Evolutionary conservation across 495 filamentous ascomycete genomes (phyloP).

Genomic region (Talaromyces thailandensis): DNA sequence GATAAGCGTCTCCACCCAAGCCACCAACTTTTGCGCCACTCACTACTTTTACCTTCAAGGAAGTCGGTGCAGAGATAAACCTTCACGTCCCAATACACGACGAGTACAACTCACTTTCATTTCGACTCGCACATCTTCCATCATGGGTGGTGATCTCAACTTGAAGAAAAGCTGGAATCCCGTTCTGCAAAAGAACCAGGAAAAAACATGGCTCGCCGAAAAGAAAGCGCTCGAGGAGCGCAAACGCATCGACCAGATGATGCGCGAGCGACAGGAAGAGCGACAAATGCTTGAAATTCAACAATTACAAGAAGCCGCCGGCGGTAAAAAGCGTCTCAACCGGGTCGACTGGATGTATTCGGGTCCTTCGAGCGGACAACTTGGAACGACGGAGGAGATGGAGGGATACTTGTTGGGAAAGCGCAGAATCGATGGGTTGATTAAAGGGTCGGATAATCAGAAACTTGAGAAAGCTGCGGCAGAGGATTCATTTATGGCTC

Average conservation of each 20-base stretch:
- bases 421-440: constrained; percentile 74
- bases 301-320: constrained; percentile 79
- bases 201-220: constrained; percentile 76
- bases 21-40: not conserved
- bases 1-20: not conserved
- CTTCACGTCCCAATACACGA: not conserved
- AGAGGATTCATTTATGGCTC: constrained; percentile 50
- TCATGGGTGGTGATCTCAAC: constrained; percentile 85
- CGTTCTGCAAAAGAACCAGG: constrained; percentile 72
- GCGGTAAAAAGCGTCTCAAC: constrained; percentile 62
- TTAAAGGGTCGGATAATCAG: constrained; percentile 74
- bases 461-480: constrained; percentile 75
- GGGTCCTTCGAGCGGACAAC: constrained; percentile 71
- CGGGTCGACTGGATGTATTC: constrained; percentile 98
- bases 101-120: not conserved
- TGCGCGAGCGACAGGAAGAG: constrained; percentile 91
- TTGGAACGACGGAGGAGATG: constrained; percentile 82
- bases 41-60: not conserved
- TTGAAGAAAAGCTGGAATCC: constrained; percentile 96
- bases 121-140: constrained; percentile 19
- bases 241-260: constrained; percentile 77
- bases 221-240: constrained; percentile 91
- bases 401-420: constrained; percentile 92
- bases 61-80: not conserved
- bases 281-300: constrained; percentile 87